These are phyloP conservation scores for Plasmodium billcollinsi DNA, from an alignment of 169 alveolate species.

Conservation along the genomic window DNA sequence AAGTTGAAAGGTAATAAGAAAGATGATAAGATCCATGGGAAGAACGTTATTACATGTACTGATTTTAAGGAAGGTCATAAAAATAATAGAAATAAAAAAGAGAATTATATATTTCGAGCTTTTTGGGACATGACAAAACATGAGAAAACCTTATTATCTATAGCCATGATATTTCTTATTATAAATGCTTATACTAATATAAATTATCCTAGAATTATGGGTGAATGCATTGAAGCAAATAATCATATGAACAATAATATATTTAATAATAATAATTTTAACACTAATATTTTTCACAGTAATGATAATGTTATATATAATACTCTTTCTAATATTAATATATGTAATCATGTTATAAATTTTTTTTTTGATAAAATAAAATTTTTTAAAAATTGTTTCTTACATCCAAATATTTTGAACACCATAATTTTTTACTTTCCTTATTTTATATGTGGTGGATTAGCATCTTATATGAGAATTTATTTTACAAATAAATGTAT, in stretches of 20 bases:
- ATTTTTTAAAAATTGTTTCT: constrained; percentile 9
- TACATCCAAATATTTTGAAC: not conserved
- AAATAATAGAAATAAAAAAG: not conserved
- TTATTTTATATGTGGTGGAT: constrained; percentile 54
- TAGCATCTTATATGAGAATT: constrained; percentile 68
- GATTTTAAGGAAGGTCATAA: not conserved
- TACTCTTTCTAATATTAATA: no score
- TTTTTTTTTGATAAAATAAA: constrained; percentile 11
- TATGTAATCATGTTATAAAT: not conserved
- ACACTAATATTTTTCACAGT: no score
- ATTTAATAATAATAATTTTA: no score
- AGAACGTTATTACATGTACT: no score
- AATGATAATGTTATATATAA: no score
- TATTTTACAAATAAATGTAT: constrained; percentile 62
- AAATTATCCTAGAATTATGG: constrained; percentile 74
- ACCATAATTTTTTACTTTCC: constrained; percentile 15
- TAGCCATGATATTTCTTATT: constrained; percentile 38
- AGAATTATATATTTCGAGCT: constrained; percentile 40
- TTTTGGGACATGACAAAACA: constrained; percentile 38
- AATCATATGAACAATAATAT: no score
- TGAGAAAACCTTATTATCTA: constrained; percentile 23
- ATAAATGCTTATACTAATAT: constrained; percentile 64
- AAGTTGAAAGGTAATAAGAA: no score
- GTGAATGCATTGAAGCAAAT: constrained; percentile 29
- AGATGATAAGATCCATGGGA: no score